These are phyloP conservation scores for Phoma sp. DNA, from an alignment of 2,329 filamentous ascomycete species.

Conservation along the genomic window DNA sequence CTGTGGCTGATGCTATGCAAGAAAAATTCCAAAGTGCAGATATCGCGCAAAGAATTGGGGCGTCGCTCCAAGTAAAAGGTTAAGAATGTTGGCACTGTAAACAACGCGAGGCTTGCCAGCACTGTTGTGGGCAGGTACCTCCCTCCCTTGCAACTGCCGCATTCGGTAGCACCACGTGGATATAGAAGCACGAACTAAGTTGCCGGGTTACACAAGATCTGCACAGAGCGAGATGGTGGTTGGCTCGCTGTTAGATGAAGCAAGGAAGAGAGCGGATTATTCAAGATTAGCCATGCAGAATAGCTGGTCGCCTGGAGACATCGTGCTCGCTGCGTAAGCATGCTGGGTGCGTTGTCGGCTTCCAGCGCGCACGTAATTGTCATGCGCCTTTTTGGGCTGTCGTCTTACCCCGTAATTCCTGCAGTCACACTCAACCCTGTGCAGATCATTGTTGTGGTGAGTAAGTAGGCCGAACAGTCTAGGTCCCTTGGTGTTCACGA, in stretches of 20 bases:
- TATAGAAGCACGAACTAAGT: background rate
- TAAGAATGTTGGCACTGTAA: constrained; percentile 4
- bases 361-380: background rate
- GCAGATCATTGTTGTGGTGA: background rate
- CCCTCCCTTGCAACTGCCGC: constrained; percentile 11
- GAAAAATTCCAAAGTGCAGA: background rate
- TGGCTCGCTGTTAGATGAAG: constrained; percentile 3
- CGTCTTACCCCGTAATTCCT: background rate
- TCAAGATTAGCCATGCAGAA: background rate
- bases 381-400: background rate
- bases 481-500: background rate
- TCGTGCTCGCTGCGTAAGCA: background rate
- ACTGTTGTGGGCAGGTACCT: constrained; percentile 1
- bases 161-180: constrained; percentile 6
- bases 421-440: background rate
- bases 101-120: constrained; percentile 2
- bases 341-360: constrained; percentile 1
- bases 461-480: background rate
- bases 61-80: constrained; percentile 9
- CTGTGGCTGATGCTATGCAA: constrained; percentile 17
- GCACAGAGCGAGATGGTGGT: background rate
- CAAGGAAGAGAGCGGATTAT: constrained; percentile 3
- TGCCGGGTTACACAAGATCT: background rate
- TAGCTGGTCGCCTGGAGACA: constrained; percentile 7
- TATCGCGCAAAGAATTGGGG: constrained; percentile 7